Evolutionary conservation across 1,284 basidiomycete genomes (phyloP), one percentile per base, ranked within the genome.

Genomic region (Agaricales sp.): DNA sequence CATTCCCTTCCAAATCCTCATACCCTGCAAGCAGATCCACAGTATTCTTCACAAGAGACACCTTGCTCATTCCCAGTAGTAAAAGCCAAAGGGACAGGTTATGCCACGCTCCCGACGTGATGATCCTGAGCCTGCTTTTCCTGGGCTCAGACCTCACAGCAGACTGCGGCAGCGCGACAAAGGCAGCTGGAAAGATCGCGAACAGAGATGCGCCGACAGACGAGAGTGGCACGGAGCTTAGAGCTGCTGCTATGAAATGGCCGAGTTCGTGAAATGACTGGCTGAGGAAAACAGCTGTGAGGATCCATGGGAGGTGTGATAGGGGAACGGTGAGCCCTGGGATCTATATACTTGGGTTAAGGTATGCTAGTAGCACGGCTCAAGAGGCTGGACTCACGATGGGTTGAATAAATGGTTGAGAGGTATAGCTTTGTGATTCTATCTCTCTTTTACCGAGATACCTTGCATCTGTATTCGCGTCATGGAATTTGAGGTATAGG

Each of bases 301-400:
- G 56, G 45, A 88, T 75, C 24, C 77, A 53, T 2, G 79, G 78
- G 1, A 84, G 56, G 57, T 88, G 77, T 25, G 63, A 62, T n/a
- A 83, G 57, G 1, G 86, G 87, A 0, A 84, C 75, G 1, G 84
- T 89, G 2, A 87, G 52, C 2, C 87, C 87, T 13, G 87, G 87
- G 41, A 89, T 78, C 85, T 88, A 52, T n/a, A 52, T 35, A 48
- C 23, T 46, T n/a, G 43, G 41, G 47, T 53, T 30, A 19, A 46
- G 24, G 12, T 11, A 20, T n/a, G 38, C 6, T 43, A 49, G n/a
- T 20, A 46, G 13, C 13, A 20, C n/a, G 4, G n/a, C n/a, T n/a
- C n/a, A 24, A 35, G 3, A 4, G 22, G 46, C 44, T 2, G 4
- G n/a, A 63, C 75, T 59, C 57, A 77, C 78, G 52, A 80, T 71